Conservation (phyloP, 805 yeast genomes). For the Saccharomycopsis javanensis region DNA sequence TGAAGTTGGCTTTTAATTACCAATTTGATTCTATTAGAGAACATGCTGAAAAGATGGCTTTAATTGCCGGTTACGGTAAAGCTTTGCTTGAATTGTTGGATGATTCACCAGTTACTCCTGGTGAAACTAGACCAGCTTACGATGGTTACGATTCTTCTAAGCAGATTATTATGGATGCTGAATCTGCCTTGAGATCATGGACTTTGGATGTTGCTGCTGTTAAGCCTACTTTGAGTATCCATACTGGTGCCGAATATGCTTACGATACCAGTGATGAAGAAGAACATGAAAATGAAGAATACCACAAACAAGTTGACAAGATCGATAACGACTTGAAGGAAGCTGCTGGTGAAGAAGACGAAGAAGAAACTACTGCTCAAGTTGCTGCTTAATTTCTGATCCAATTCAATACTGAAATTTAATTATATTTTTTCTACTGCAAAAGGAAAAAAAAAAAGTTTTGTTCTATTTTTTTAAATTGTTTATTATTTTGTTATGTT, state of each 20-base stretch:
- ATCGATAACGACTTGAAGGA: slow-evolving; percentile 34
- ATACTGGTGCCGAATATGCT: slow-evolving; percentile 45
- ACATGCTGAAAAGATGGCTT: slow-evolving; percentile 74
- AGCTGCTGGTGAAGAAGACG: slow-evolving; percentile 17
- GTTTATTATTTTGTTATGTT: too few species aligned
- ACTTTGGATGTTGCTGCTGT: slow-evolving; percentile 76
- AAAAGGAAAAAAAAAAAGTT: too few species aligned
- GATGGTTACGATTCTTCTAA: slow-evolving; percentile 85
- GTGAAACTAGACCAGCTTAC: slow-evolving; percentile 84
- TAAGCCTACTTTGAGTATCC: slow-evolving; percentile 66
- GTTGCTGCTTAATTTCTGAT: neutral
- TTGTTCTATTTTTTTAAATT: neutral
- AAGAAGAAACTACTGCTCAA: slow-evolving; percentile 11
- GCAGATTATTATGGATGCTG: slow-evolving; percentile 80
- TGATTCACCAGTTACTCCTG: slow-evolving; percentile 81
- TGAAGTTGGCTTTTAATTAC: slow-evolving; percentile 74
- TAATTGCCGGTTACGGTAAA: slow-evolving; percentile 85
- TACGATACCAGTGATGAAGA: slow-evolving; percentile 37
- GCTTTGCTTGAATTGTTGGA: slow-evolving; percentile 75
- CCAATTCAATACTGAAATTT: neutral
- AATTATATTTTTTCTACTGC: neutral
- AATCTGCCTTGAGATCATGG: slow-evolving; percentile 75
- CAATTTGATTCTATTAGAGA: slow-evolving; percentile 82
- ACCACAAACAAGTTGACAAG: slow-evolving; percentile 40
- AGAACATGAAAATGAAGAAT: slow-evolving; percentile 39